phyloP scores from a whole-genome alignment of 2,329 filamentous ascomycete species.

The Didymellaceae sp. region DNA sequence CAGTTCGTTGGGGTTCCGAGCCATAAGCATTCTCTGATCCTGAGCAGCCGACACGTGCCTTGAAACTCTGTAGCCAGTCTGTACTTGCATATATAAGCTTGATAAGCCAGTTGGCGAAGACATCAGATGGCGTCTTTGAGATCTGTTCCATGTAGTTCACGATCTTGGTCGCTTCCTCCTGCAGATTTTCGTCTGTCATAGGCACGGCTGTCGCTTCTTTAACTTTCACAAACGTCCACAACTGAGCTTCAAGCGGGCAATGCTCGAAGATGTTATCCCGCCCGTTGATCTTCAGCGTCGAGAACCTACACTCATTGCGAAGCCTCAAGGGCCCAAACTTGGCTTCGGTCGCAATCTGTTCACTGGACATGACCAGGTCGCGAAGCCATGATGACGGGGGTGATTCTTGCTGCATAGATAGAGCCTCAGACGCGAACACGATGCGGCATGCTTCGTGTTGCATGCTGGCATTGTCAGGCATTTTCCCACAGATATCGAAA shows the following conservation, averaged over 20 bases:
- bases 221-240: slow-evolving; percentile 24
- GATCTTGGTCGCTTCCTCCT: slow-evolving; percentile 32
- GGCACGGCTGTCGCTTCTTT: slow-evolving; percentile 5
- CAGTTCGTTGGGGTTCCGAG: neutral
- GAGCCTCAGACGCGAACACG: slow-evolving; percentile 33
- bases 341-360: slow-evolving; percentile 24
- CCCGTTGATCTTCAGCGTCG: slow-evolving; percentile 9
- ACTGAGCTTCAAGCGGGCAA: slow-evolving; percentile 30
- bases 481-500: slow-evolving; percentile 25
- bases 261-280: slow-evolving; percentile 30
- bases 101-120: slow-evolving; percentile 33
- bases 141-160: slow-evolving; percentile 30
- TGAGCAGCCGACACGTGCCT: neutral
- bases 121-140: slow-evolving; percentile 29
- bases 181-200: slow-evolving; percentile 20
- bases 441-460: slow-evolving; percentile 38
- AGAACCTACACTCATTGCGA: slow-evolving; percentile 18
- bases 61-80: slow-evolving; percentile 14
- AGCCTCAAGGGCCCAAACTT: slow-evolving; percentile 30
- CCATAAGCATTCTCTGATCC: neutral
- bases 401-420: slow-evolving; percentile 10
- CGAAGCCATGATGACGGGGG: slow-evolving; percentile 28
- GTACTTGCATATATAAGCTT: slow-evolving; percentile 18
- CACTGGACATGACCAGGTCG: slow-evolving; percentile 33
- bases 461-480: slow-evolving; percentile 31